A percentile compares a stretch with the other conserved stretches of the same genome.
phyloP scores from a whole-genome alignment of 2,329 filamentous ascomycete species.

The Periconia sp. region DNA sequence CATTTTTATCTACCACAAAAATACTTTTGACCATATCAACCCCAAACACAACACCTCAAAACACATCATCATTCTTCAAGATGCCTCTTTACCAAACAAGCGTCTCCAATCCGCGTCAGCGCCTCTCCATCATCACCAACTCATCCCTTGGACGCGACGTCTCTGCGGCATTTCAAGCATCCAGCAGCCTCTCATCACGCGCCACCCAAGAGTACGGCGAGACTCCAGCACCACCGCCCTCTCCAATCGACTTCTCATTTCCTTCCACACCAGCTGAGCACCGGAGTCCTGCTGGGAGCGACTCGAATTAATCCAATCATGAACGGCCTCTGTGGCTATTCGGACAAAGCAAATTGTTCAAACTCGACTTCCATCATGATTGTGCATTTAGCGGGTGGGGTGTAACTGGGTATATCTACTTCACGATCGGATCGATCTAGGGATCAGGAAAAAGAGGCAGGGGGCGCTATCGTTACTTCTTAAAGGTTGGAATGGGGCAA shows the following conservation, averaged over 20 bases:
- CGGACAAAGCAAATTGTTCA: constrained; percentile 3
- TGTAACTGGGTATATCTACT: not conserved
- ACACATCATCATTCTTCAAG: constrained; percentile 6
- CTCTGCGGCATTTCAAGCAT: constrained; percentile 44
- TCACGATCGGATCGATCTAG: constrained; percentile 2
- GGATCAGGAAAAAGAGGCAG: constrained; percentile 1
- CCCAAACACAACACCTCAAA: not conserved
- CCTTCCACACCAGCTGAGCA: constrained; percentile 33
- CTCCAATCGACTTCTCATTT: constrained; percentile 45
- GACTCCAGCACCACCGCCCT: constrained; percentile 45
- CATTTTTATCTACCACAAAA: not conserved
- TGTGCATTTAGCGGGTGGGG: constrained; percentile 34
- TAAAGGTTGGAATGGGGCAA: not conserved
- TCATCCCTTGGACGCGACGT: constrained; percentile 44
- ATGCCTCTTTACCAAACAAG: constrained; percentile 31
- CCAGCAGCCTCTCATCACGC: constrained; percentile 27
- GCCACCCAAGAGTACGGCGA: constrained; percentile 33
- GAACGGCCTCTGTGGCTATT: not conserved
- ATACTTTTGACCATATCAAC: not conserved
- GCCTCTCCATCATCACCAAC: constrained; percentile 46
- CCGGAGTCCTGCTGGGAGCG: constrained; percentile 22
- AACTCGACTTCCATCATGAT: constrained; percentile 20
- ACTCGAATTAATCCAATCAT: constrained; percentile 19
- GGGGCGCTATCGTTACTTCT: not conserved
- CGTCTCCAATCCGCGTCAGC: constrained; percentile 40